Conservation (phyloP, 495 filamentous ascomycete genomes). For the Cladorrhinum samala region DNA sequence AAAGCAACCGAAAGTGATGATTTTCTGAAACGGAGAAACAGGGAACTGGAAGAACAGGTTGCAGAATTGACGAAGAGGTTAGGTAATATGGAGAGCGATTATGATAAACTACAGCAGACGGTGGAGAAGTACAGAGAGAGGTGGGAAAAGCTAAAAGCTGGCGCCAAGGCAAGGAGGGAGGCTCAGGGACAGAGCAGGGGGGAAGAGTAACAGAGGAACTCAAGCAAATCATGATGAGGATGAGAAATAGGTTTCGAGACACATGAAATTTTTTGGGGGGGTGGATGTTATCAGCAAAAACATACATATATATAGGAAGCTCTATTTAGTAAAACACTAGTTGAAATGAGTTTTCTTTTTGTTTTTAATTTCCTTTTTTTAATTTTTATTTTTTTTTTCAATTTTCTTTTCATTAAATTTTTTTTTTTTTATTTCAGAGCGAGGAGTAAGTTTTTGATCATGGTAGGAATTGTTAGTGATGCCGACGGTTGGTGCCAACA, state of each 20-base stretch:
- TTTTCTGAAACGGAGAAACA: slow-evolving; percentile 36
- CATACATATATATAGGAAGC: background rate
- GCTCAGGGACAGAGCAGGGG: slow-evolving; percentile 25
- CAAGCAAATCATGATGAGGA: too few species aligned
- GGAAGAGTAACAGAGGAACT: too few species aligned
- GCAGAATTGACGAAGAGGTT: slow-evolving; percentile 45
- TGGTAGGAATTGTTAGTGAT: too few species aligned
- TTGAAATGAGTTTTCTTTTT: too few species aligned
- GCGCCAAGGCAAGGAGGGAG: slow-evolving; percentile 62
- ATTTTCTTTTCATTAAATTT: too few species aligned
- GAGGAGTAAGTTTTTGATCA: too few species aligned
- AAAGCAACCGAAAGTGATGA: slow-evolving; percentile 22
- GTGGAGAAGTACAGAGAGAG: slow-evolving; percentile 65
- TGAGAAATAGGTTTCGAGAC: background rate
- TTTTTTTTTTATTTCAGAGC: too few species aligned
- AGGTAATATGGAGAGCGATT: slow-evolving; percentile 54
- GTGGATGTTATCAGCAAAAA: background rate
- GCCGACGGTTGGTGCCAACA: too few species aligned
- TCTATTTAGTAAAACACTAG: background rate
- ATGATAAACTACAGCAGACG: slow-evolving; percentile 61
- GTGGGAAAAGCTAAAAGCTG: slow-evolving; percentile 82
- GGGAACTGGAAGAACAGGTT: slow-evolving; percentile 56
- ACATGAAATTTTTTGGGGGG: background rate
- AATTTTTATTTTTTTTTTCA: too few species aligned
- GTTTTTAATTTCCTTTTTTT: too few species aligned